These are phyloP conservation scores for Boletus sp. DNA, from an alignment of 1,284 basidiomycete species.

Conservation along the genomic window DNA sequence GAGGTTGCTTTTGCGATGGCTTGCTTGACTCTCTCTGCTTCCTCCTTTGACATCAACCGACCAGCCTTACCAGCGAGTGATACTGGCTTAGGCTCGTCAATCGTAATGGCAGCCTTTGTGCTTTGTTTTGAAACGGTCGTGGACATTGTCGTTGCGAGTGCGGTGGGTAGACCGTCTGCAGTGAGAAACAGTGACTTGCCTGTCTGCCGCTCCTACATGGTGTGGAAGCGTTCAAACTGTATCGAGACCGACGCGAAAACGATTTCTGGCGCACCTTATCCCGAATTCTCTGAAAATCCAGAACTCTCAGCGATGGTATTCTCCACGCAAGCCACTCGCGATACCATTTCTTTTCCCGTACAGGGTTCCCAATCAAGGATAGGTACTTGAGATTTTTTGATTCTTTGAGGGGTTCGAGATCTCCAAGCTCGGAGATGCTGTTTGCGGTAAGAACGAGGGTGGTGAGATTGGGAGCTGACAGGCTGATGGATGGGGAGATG, in stretches of 20 bases:
- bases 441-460: constrained; percentile 82
- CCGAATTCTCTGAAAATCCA: constrained; percentile 96
- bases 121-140: constrained; percentile 67
- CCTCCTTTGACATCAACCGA: constrained; percentile 88
- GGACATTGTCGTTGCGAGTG: constrained; percentile 77
- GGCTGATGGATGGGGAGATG: constrained; percentile 77
- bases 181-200: constrained; percentile 78
- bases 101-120: constrained; percentile 56
- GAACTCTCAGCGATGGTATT: constrained; percentile 82
- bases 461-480: constrained; percentile 81
- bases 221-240: constrained; percentile 29
- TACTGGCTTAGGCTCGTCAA: constrained; percentile 70
- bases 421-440: constrained; percentile 72
- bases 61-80: constrained; percentile 66
- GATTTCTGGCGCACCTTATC: constrained; percentile 75
- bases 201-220: constrained; percentile 68
- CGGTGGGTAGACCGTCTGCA: constrained; percentile 70
- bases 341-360: constrained; percentile 94
- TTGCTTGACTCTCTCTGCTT: constrained; percentile 85
- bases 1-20: constrained; percentile 91
- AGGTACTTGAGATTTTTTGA: constrained; percentile 80
- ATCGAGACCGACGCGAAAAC: constrained; percentile 19
- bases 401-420: constrained; percentile 81
- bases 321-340: constrained; percentile 91
- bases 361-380: constrained; percentile 87